A percentile compares a stretch with the other conserved stretches of the same genome.
Conservation (phyloP, 192 early-diverging fungal species). For the Cetraspora pellucida region DNA sequence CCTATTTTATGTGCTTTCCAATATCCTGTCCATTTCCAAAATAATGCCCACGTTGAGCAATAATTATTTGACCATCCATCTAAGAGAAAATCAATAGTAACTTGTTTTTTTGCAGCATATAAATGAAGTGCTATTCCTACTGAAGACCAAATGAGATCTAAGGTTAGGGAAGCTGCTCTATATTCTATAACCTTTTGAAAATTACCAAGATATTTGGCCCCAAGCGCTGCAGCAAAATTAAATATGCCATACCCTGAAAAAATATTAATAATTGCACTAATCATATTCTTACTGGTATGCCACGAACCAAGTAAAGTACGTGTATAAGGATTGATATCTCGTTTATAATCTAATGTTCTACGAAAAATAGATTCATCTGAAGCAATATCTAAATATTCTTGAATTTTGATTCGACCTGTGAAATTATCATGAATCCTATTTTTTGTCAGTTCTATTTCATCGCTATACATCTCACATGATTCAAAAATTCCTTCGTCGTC, state of each 20-base stretch:
- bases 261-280: not conserved
- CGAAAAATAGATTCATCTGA: constrained; percentile 20
- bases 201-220: constrained; percentile 1
- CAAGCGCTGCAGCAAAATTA: not conserved
- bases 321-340: not conserved
- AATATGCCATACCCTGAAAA: constrained; percentile 19
- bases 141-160: constrained; percentile 11
- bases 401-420: not conserved
- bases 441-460: constrained; percentile 6
- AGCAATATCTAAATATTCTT: not conserved
- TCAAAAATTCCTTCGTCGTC: not conserved
- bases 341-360: not conserved
- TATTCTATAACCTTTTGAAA: constrained; percentile 17
- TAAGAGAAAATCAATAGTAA: not conserved
- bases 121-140: constrained; percentile 11
- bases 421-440: not conserved
- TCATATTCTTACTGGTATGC: constrained; percentile 10
- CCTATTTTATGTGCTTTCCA: not conserved
- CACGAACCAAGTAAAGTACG: not conserved
- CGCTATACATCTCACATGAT: constrained; percentile 5
- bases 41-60: not conserved
- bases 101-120: not conserved
- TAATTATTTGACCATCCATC: not conserved
- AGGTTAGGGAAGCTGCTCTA: not conserved
- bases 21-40: constrained; percentile 5